A percentile compares a stretch with the other conserved stretches of the same genome.
Evolutionary conservation across 2,329 filamentous ascomycete species (phyloP).

Genomic region (Fusarium euwallaceae): DNA sequence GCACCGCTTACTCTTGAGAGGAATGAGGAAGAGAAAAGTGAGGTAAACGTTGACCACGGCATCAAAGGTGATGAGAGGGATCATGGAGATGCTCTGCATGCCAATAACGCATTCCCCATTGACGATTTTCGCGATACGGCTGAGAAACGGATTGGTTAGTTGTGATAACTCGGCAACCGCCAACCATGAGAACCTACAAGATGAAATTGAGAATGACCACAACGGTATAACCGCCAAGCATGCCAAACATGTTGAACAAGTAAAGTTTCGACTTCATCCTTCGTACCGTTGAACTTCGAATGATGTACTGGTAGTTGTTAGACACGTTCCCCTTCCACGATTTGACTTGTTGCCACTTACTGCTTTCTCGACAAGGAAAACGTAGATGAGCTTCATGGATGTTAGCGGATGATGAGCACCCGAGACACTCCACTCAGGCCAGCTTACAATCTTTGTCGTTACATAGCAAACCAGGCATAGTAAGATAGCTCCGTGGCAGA

Average conservation of each 20-base stretch:
- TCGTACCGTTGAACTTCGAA: constrained; percentile 64
- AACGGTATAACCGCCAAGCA: constrained; percentile 60
- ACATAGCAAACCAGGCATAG: constrained; percentile 73
- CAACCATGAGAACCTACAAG: constrained; percentile 59
- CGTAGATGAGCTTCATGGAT: constrained; percentile 65
- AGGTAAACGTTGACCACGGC: constrained; percentile 73
- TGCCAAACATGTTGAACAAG: constrained; percentile 71
- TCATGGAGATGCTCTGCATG: constrained; percentile 69
- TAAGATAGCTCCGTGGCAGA: constrained; percentile 71
- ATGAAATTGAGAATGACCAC: constrained; percentile 71
- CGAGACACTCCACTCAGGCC: neutral
- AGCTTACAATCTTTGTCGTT: constrained; percentile 67
- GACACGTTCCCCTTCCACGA: neutral
- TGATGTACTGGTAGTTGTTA: constrained; percentile 62
- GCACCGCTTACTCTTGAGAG: constrained; percentile 62
- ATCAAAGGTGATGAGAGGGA: constrained; percentile 73
- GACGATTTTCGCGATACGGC: constrained; percentile 69
- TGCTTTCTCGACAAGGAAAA: constrained; percentile 74
- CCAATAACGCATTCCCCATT: constrained; percentile 72
- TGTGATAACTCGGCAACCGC: neutral
- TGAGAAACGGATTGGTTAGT: constrained; percentile 41
- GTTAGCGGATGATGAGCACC: neutral
- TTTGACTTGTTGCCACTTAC: constrained; percentile 53
- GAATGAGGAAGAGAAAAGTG: constrained; percentile 73
- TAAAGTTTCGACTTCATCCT: constrained; percentile 70